Conservation (phyloP, 345 rosid species). For the Alliaria petiolata region DNA sequence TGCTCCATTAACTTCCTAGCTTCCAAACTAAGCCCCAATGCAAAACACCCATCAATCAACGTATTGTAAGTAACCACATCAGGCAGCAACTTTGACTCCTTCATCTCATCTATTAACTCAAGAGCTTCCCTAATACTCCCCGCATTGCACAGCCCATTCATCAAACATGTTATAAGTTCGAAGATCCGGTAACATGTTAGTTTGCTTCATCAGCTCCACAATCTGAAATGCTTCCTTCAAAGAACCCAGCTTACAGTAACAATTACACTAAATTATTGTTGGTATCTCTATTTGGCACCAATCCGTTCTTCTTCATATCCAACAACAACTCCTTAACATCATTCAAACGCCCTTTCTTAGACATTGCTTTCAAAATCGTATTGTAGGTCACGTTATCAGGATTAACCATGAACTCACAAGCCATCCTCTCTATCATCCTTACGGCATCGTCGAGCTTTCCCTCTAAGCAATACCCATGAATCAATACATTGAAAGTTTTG, state of each 20-base stretch:
- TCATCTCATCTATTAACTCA: slow-evolving; percentile 62
- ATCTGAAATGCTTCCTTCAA: slow-evolving; percentile 66
- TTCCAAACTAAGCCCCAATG: slow-evolving; percentile 37
- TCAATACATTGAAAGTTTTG: slow-evolving; percentile 57
- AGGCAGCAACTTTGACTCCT: slow-evolving; percentile 47
- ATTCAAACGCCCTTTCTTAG: slow-evolving; percentile 72
- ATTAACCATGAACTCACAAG: slow-evolving; percentile 40
- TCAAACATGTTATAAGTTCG: slow-evolving; percentile 69
- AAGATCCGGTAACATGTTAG: slow-evolving; percentile 53
- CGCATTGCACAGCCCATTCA: slow-evolving; percentile 53
- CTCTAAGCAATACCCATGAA: slow-evolving; percentile 69
- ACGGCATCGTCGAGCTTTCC: slow-evolving; percentile 51
- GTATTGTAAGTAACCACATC: slow-evolving; percentile 86
- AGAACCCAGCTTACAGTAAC: slow-evolving; percentile 73
- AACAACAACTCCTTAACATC: slow-evolving; percentile 61
- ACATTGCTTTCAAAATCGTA: slow-evolving; percentile 60
- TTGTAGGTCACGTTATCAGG: slow-evolving; percentile 72
- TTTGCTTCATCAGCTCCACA: slow-evolving; percentile 65
- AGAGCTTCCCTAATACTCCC: slow-evolving; percentile 62
- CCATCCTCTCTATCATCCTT: slow-evolving; percentile 51
- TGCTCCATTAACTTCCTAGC: slow-evolving; percentile 57
- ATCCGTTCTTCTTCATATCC: slow-evolving; percentile 60
- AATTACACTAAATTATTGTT: slow-evolving; percentile 58
- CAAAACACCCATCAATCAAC: slow-evolving; percentile 71
- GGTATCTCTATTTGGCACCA: slow-evolving; percentile 54